These are phyloP conservation scores for Trapa incisa DNA, from an alignment of 345 rosid genomes.

Conservation along the genomic window DNA sequence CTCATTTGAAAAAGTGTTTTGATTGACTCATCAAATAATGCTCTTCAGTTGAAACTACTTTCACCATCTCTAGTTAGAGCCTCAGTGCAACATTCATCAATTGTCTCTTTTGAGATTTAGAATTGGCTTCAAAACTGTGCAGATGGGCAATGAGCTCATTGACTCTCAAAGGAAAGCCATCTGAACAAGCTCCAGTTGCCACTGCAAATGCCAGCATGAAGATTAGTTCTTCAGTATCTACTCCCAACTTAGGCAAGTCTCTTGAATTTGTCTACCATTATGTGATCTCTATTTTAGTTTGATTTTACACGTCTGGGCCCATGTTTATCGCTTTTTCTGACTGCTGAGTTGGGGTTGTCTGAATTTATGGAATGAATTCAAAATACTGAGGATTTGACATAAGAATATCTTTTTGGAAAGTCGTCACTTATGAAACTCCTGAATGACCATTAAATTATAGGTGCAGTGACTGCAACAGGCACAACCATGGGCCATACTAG, in stretches of 20 bases:
- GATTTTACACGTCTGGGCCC: too few species aligned
- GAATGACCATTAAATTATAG: slow-evolving; percentile 16
- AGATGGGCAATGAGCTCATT: slow-evolving; percentile 99
- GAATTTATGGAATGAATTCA: too few species aligned
- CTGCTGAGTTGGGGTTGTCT: too few species aligned
- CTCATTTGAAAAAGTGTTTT: not conserved
- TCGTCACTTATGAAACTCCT: too few species aligned
- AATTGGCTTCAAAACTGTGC: slow-evolving; percentile 11
- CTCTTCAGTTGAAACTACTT: too few species aligned
- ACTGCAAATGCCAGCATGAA: slow-evolving; percentile 34
- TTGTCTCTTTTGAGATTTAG: not conserved
- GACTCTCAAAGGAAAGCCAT: slow-evolving; percentile 84
- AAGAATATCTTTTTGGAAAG: not conserved
- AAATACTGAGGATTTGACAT: not conserved
- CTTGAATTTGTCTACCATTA: not conserved
- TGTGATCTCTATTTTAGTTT: not conserved
- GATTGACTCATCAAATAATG: too few species aligned
- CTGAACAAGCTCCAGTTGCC: slow-evolving; percentile 65
- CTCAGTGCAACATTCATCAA: too few species aligned
- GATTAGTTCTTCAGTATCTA: slow-evolving; percentile 33
- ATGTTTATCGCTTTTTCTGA: too few species aligned
- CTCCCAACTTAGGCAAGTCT: slow-evolving; percentile 48
- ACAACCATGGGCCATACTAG: slow-evolving; percentile 38
- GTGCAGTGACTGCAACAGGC: slow-evolving; percentile 36
- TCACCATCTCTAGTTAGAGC: too few species aligned